These are phyloP conservation scores for Termitomyces sp. DNA, from an alignment of 768 basidiomycete genomes.

Conservation along the genomic window DNA sequence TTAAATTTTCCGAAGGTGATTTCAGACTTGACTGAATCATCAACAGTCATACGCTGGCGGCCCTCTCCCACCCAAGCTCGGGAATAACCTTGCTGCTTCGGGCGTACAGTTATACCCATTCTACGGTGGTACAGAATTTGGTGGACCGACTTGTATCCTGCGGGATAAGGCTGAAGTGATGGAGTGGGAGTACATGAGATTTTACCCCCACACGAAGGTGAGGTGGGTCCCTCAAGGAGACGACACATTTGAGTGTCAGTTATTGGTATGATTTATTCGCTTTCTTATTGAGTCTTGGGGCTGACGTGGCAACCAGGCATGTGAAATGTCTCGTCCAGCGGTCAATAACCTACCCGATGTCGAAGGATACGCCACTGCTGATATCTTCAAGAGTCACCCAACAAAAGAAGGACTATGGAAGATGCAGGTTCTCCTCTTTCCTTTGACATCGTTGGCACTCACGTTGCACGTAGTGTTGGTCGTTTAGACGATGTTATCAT, in stretches of 20 bases:
- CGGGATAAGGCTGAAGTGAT: slow-evolving; percentile 17
- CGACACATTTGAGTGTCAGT: slow-evolving; percentile 33
- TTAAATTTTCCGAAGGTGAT: background rate
- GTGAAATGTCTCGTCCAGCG: slow-evolving; percentile 21
- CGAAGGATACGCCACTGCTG: slow-evolving; percentile 34
- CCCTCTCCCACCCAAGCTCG: slow-evolving; percentile 27
- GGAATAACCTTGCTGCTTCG: slow-evolving; percentile 22
- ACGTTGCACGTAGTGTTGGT: slow-evolving; percentile 27
- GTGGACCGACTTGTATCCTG: slow-evolving; percentile 12
- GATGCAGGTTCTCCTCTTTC: slow-evolving; percentile 20
- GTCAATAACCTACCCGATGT: slow-evolving; percentile 31
- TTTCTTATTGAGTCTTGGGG: background rate
- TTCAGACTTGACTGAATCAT: background rate
- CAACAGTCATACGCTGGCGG: slow-evolving; percentile 28
- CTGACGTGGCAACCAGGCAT: slow-evolving; percentile 16
- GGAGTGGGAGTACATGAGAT: slow-evolving; percentile 32
- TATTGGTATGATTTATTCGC: slow-evolving; percentile 25
- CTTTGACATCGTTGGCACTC: background rate
- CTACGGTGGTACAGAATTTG: slow-evolving; percentile 30
- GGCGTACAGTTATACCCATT: slow-evolving; percentile 24
- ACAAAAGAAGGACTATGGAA: slow-evolving; percentile 32
- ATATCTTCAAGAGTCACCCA: slow-evolving; percentile 34
- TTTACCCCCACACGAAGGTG: slow-evolving; percentile 19
- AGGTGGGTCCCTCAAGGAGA: slow-evolving; percentile 33
- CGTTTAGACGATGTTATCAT: slow-evolving; percentile 36